These are phyloP conservation scores for Zelopaecilomyces penicillatus DNA, from an alignment of 2,329 filamentous ascomycete genomes.

Conservation along the genomic window DNA sequence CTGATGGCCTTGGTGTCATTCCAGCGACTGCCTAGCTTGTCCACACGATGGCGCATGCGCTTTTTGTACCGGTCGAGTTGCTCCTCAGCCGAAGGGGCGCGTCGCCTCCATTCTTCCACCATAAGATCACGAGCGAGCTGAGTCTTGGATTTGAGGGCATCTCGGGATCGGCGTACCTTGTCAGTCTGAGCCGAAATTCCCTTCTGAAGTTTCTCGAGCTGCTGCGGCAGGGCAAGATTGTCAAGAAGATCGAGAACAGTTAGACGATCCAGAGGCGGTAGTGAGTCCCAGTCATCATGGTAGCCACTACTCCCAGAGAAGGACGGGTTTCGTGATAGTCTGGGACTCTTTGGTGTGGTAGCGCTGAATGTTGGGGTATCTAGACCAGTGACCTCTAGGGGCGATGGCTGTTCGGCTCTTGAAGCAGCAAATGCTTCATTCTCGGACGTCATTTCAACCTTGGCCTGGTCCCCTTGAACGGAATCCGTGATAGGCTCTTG, in stretches of 20 bases:
- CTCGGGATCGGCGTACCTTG: constrained; percentile 73
- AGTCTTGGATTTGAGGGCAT: constrained; percentile 68
- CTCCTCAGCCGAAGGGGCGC: constrained; percentile 80
- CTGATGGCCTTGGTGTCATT: constrained; percentile 85
- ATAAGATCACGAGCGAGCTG: constrained; percentile 78
- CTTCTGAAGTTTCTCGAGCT: constrained; percentile 82
- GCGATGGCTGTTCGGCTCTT: constrained; percentile 32
- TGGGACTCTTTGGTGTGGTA: constrained; percentile 39
- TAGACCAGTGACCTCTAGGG: constrained; percentile 33
- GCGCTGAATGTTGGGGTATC: constrained; percentile 46
- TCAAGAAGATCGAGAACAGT: constrained; percentile 90
- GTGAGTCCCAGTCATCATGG: constrained; percentile 79
- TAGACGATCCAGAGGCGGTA: constrained; percentile 81
- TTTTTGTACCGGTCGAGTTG: constrained; percentile 84
- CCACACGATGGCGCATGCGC: constrained; percentile 82
- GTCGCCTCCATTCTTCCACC: constrained; percentile 84
- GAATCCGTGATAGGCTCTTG: no score
- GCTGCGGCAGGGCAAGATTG: constrained; percentile 83
- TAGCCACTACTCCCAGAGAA: constrained; percentile 81
- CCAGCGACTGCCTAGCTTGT: constrained; percentile 77
- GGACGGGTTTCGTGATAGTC: constrained; percentile 67
- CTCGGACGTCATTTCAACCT: neutral
- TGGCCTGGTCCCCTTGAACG: no score
- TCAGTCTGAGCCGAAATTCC: constrained; percentile 75
- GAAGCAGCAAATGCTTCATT: constrained; percentile 23